Conservation (phyloP, 2,329 filamentous ascomycete species). For the Penicillium sp. region DNA sequence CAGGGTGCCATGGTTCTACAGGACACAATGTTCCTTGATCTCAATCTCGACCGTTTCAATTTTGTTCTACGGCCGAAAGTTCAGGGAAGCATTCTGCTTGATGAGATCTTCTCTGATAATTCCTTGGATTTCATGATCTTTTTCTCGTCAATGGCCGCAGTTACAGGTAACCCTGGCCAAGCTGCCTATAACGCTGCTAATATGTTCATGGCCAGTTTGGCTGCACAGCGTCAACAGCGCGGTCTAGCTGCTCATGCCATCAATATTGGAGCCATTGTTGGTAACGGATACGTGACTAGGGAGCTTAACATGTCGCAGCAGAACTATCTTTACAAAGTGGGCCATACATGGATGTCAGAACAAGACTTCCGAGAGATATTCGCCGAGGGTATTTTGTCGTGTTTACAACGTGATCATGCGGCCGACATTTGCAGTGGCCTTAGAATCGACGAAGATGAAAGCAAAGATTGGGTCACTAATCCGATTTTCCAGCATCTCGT, state of each 20-base stretch:
- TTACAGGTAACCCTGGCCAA: conserved; percentile 30
- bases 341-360: conserved; percentile 24
- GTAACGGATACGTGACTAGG: conserved; percentile 18
- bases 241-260: conserved; percentile 16
- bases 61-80: conserved; percentile 35
- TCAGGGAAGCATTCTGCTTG: conserved; percentile 15
- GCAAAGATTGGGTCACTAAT: conserved; percentile 18
- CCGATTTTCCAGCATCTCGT: conserved; percentile 21
- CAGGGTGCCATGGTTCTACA: conserved; percentile 31
- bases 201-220: conserved; percentile 32
- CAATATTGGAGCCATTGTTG: conserved; percentile 17
- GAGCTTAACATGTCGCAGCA: conserved; percentile 19
- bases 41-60: conserved; percentile 17
- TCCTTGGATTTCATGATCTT: conserved; percentile 42
- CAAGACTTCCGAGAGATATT: conserved; percentile 28
- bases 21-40: conserved; percentile 27
- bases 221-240: conserved; percentile 13
- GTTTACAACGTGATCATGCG: conserved; percentile 6
- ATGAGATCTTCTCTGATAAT: conserved; percentile 19
- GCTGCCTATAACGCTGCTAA: conserved; percentile 38
- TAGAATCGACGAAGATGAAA: conserved; percentile 19
- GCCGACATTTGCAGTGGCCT: conserved; percentile 16
- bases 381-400: conserved; percentile 26
- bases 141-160: conserved; percentile 35
- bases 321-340: conserved; percentile 18